Conservation (phyloP, 495 filamentous ascomycete species). For the Tuber melanosporum region DNA sequence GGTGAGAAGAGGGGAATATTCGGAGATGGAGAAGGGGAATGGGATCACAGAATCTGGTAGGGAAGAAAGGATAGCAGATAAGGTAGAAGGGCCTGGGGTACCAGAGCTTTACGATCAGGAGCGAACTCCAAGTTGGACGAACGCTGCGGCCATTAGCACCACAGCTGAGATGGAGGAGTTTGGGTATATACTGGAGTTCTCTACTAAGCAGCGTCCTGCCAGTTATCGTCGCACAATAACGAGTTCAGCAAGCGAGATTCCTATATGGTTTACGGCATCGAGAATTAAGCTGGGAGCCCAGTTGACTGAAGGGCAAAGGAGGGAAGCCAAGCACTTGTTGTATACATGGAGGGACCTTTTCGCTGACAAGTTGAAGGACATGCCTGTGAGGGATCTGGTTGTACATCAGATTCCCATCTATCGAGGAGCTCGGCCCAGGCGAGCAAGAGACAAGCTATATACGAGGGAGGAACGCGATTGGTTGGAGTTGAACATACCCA, state of each 20-base stretch:
- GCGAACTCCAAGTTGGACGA: too few relatives aligned
- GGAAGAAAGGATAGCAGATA: too few relatives aligned
- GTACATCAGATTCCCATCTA: conserved; percentile 9
- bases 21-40: fast-evolving
- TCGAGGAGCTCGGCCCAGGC: background rate
- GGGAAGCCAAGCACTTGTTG: fast-evolving
- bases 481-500: background rate
- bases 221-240: background rate
- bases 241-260: background rate
- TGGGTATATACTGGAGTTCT: background rate
- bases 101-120: background rate
- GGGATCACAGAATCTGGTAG: too few relatives aligned
- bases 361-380: background rate
- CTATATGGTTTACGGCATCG: background rate
- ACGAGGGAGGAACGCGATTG: conserved; percentile 1
- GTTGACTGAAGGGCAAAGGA: fast-evolving
- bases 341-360: background rate
- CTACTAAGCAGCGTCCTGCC: background rate
- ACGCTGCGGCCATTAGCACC: too few relatives aligned
- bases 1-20: too few relatives aligned
- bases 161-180: background rate
- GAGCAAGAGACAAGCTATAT: background rate
- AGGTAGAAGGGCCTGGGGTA: background rate
- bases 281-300: background rate
- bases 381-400: background rate